Percentiles rank a stretch among this genome's conserved stretches.
Conservation (phyloP, 2,329 filamentous ascomycete species). For the Colletotrichum zoysiae region DNA sequence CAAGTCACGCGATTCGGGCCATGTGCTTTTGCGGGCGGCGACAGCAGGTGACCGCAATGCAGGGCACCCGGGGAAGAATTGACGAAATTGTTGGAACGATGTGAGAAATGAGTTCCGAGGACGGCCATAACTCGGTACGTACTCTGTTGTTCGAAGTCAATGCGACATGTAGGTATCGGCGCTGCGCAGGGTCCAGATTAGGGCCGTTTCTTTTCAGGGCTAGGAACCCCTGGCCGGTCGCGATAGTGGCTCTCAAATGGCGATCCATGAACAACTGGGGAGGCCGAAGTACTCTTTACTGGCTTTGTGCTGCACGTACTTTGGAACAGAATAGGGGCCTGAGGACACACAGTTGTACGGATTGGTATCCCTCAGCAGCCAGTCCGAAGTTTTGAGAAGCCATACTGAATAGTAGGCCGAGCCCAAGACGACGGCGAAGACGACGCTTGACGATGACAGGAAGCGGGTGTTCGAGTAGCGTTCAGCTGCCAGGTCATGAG, state of each 20-base stretch:
- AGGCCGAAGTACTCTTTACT: constrained; percentile 1
- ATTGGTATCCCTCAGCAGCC: background rate
- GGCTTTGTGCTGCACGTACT: background rate
- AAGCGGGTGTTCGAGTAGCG: background rate
- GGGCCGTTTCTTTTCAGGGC: constrained; percentile 32
- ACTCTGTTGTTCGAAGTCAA: constrained; percentile 10
- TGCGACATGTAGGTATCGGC: constrained; percentile 6
- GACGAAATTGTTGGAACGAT: constrained; percentile 2
- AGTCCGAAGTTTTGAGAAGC: background rate
- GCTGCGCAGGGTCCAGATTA: constrained; percentile 36
- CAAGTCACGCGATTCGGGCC: constrained; percentile 5
- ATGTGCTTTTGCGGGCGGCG: background rate
- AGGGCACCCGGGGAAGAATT: background rate
- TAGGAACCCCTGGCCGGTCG: constrained; percentile 24
- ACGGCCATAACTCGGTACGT: constrained; percentile 10
- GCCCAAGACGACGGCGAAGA: constrained; percentile 1
- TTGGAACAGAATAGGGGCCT: background rate
- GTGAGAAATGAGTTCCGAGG: constrained; percentile 27
- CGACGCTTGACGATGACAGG: background rate
- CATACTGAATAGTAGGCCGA: constrained; percentile 8
- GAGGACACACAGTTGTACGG: background rate
- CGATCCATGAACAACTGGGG: constrained; percentile 25
- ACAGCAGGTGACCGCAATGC: constrained; percentile 16
- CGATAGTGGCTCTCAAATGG: constrained; percentile 23
- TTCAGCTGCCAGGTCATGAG: constrained; percentile 3